Evolutionary conservation across 2,329 filamentous ascomycete species (phyloP), one percentile per base, ranked within the genome.

Genomic region (Paracorniculantispora psalliotae): DNA sequence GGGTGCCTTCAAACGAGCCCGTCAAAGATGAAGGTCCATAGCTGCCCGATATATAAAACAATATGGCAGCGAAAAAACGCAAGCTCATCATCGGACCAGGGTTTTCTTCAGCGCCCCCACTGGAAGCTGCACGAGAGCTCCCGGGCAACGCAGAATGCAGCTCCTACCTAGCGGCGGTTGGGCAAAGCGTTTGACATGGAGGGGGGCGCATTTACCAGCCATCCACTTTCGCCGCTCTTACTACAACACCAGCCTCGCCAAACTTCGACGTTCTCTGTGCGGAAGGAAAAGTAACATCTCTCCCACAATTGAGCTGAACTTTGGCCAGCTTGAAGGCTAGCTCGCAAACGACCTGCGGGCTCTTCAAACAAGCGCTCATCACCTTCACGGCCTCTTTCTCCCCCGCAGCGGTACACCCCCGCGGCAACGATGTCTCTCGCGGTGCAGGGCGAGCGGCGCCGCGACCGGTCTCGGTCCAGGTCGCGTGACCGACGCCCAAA

Each of bases 391-490:
- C 25, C n/a, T 10, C 44, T 28, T 48, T 28, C 37, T 23, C 12
- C 21, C 51, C 35, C 51, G 21, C 19, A 15, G 43, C 30, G 13
- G 3, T n/a, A 39, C n/a, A 26, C 25, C 48, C 47, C 35, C 35
- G 28, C 44, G 8, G 17, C 23, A 55, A 65, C 60, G 66, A 84
- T 84, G 81, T 83, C 82, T 64, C 73, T 83, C 47, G 73, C 75
- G 58, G 76, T 81, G 56, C 77, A 79, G 60, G 76, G 77, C 59
- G 68, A 68, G 60, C 69, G 71, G 51, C 74, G 75, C 48, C 76
- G 77, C 57, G 76, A 72, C 51, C 79, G 79, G 56, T 79, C 80
- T 54, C 74, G 76, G 55, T 83, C 81, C 72, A 49, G 73, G 69
- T 67, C 77, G 72, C 68, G 71, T 61, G 70, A 72, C 59, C 67